Percentiles rank a stretch among this genome's conserved stretches.
These are phyloP conservation scores for Bassia scoparia DNA, from an alignment of 148 eudicot genomes.

Conservation along the genomic window DNA sequence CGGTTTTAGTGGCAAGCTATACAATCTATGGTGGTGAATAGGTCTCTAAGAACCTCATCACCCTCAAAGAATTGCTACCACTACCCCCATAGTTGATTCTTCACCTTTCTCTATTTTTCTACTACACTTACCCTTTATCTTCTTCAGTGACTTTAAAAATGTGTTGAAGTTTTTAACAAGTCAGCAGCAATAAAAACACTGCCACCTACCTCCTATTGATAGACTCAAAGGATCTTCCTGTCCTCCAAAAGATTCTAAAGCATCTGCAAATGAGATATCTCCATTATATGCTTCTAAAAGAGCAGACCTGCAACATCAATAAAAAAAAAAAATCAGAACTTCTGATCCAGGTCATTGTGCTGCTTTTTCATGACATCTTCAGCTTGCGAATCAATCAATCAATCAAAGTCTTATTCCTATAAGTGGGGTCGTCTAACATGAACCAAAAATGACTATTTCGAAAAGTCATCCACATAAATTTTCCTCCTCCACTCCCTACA, in stretches of 20 bases:
- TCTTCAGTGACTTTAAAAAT: not conserved
- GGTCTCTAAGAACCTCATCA: not conserved
- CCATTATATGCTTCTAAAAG: slow-evolving; percentile 77
- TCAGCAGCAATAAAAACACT: not conserved
- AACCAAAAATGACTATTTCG: too few species aligned
- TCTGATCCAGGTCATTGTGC: not conserved
- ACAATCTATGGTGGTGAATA: not conserved
- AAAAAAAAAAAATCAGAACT: not conserved
- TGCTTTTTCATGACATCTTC: not conserved
- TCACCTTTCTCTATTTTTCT: not conserved
- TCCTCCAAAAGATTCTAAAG: slow-evolving; percentile 83
- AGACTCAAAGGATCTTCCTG: slow-evolving; percentile 89
- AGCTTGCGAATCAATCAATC: too few species aligned
- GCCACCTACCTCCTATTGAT: slow-evolving; percentile 80
- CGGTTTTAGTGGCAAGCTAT: not conserved
- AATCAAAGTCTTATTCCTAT: too few species aligned
- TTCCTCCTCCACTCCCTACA: too few species aligned
- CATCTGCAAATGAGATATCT: slow-evolving; percentile 67
- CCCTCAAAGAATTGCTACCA: not conserved
- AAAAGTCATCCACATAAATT: too few species aligned
- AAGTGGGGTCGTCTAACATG: too few species aligned
- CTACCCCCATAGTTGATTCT: not conserved
- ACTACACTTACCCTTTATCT: not conserved
- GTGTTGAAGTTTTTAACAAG: not conserved
- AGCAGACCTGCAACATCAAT: slow-evolving; percentile 49